Conservation (phyloP, 78 protist genomes). For the Polysphondylium violaceum region DNA sequence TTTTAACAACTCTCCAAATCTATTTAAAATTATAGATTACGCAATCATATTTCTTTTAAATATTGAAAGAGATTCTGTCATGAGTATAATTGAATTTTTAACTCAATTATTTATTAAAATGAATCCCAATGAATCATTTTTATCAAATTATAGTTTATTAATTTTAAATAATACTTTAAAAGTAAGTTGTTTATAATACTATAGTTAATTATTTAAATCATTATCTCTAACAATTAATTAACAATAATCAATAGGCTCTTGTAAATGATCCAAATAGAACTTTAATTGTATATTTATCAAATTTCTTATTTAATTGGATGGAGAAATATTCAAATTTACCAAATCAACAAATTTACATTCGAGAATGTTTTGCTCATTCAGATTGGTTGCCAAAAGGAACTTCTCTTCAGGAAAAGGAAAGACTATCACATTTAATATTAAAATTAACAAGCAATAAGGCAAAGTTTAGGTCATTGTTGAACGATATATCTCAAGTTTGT, state of each 20-base stretch:
- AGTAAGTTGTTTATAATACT: neutral
- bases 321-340: neutral
- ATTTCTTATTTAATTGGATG: slow-evolving; percentile 44
- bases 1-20: slow-evolving; percentile 23
- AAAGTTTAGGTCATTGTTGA: slow-evolving; percentile 31
- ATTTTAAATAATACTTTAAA: slow-evolving; percentile 20
- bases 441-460: slow-evolving; percentile 4
- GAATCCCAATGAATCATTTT: slow-evolving; percentile 34
- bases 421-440: slow-evolving; percentile 27
- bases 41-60: slow-evolving; percentile 31
- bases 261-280: slow-evolving; percentile 29
- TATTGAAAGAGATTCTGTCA: slow-evolving; percentile 45
- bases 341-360: neutral
- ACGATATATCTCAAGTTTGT: slow-evolving; percentile 39
- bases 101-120: slow-evolving; percentile 23
- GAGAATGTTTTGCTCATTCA: slow-evolving; percentile 30
- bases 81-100: slow-evolving; percentile 28
- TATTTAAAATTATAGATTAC: slow-evolving; percentile 18
- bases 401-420: slow-evolving; percentile 27
- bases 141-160: slow-evolving; percentile 6
- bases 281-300: slow-evolving; percentile 20
- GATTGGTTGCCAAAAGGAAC: slow-evolving; percentile 62
- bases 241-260: slow-evolving; percentile 14
- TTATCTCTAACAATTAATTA: too few relatives aligned
- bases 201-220: too few relatives aligned